phyloP scores from a whole-genome alignment of 1,139 yeast genomes.

The Pichia sp. region DNA sequence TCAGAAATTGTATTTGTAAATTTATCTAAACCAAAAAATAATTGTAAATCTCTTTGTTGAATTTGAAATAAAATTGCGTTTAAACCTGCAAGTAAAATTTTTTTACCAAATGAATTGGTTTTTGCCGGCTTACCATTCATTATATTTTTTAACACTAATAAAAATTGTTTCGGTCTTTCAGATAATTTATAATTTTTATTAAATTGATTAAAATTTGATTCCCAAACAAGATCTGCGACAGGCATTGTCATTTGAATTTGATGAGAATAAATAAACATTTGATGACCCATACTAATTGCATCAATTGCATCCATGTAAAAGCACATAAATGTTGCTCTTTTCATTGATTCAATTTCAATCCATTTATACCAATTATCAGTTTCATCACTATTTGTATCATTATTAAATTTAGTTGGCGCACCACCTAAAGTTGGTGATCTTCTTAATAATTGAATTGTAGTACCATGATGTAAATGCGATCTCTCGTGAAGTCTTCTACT shows the following conservation, averaged over 20 bases:
- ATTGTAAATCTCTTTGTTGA: slow-evolving; percentile 42
- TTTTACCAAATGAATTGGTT: slow-evolving; percentile 41
- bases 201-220: slow-evolving; percentile 33
- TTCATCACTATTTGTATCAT: slow-evolving; percentile 16
- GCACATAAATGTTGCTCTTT: slow-evolving; percentile 68
- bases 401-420: slow-evolving; percentile 36
- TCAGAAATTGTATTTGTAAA: too few relatives aligned
- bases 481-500: slow-evolving; percentile 60
- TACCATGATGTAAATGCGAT: slow-evolving; percentile 72
- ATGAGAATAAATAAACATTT: slow-evolving; percentile 55
- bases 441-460: slow-evolving; percentile 64
- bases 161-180: slow-evolving; percentile 32
- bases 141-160: slow-evolving; percentile 46
- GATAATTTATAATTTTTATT: slow-evolving; percentile 27
- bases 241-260: slow-evolving; percentile 68
- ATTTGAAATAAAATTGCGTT: slow-evolving; percentile 59
- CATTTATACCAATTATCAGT: slow-evolving; percentile 45
- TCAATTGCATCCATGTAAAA: slow-evolving; percentile 70
- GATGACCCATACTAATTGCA: slow-evolving; percentile 69
- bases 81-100: slow-evolving; percentile 60
- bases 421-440: slow-evolving; percentile 73
- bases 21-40: too few relatives aligned
- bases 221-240: slow-evolving; percentile 73
- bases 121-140: slow-evolving; percentile 42
- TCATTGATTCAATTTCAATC: slow-evolving; percentile 73